Base-by-base conservation (phyloP, 257 asterid genomes). In the Fraxinus excelsior region DNA sequence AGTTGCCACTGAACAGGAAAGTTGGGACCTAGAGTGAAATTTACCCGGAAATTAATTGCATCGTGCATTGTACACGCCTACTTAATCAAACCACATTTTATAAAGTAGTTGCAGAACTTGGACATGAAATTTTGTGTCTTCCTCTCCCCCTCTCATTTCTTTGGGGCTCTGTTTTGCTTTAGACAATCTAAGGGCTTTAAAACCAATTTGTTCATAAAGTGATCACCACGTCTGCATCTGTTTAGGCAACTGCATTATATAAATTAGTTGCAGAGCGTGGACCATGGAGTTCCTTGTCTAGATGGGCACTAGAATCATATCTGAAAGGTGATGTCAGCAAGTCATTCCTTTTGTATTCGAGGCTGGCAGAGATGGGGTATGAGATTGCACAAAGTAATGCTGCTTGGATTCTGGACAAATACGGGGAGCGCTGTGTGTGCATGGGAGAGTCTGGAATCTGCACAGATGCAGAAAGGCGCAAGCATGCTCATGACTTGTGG, bases 331-430 rank as follows among this genome's bases (percentile, higher is more conserved):
- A 96, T 81, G 83, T 93, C 40, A 97, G 98, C 76, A 93, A 87
- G 80, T 91, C 98, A 74, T 96, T 93, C 81, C 91, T 96, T 70
- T 79, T 93, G 74, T 96, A 96, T 77, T 87, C 95, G 18, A 91
- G 99, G 86, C 90, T 96, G 97, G 97, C 96, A 56, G 99, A 96
- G 83, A 74, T 96, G 73, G 99, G 99, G 77, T 96, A 96, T 88
- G 99, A 96, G 84, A 97, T 96, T 66, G 96, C 99, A 62, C 98
- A 96, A 83, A 96, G 99, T 88, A 93, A 96, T 83, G 99, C 98
- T 87, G 99, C 99, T 70, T 96, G 99, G 99, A 96, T 96, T 77
- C 97, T 96, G 35, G 98, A 96, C 91, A 93, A 96, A 76, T 96
- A 93, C 75, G 98, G 92, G 79, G 94, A 90, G 77, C 87, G 80